Conservation (phyloP, 1,284 basidiomycete genomes). For the Ceratobasidium sp. region DNA sequence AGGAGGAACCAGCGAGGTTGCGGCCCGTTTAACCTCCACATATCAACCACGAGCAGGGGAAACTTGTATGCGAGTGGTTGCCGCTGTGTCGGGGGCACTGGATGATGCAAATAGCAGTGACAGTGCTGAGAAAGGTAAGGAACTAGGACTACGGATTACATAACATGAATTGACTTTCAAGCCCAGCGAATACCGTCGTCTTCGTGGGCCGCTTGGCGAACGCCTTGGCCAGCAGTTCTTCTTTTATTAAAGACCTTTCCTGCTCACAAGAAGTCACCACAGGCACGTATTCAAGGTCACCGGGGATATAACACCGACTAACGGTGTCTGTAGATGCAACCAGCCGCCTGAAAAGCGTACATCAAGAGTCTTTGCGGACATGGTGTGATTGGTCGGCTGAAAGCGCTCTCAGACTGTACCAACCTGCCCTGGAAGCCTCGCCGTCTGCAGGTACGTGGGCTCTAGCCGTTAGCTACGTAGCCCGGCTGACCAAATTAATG, state of each 20-base stretch:
- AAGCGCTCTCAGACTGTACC: conserved; percentile 48
- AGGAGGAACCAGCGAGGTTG: conserved; percentile 38
- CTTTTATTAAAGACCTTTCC: conserved; percentile 43
- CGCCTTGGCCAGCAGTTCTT: conserved; percentile 42
- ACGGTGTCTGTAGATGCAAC: conserved; percentile 61
- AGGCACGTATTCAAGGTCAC: not conserved
- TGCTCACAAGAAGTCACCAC: conserved; percentile 20
- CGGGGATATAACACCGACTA: not conserved
- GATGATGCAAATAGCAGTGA: conserved; percentile 26
- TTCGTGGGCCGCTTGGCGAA: conserved; percentile 50
- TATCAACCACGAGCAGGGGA: conserved; percentile 53
- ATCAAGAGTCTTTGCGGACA: conserved; percentile 61
- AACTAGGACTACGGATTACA: not conserved
- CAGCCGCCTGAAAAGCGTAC: conserved; percentile 58
- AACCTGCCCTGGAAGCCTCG: conserved; percentile 25
- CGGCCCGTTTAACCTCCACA: conserved; percentile 59
- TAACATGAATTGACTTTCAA: not conserved
- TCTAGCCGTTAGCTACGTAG: not conserved
- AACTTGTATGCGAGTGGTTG: conserved; percentile 60
- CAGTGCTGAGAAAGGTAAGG: conserved; percentile 7
- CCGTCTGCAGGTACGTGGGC: conserved; percentile 18
- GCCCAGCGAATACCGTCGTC: conserved; percentile 25
- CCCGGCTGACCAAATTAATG: not conserved
- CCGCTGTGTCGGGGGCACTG: conserved; percentile 51
- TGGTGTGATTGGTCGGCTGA: conserved; percentile 65